These are phyloP conservation scores for Fusarium clavum DNA, from an alignment of 2,329 filamentous ascomycete species.

Conservation along the genomic window DNA sequence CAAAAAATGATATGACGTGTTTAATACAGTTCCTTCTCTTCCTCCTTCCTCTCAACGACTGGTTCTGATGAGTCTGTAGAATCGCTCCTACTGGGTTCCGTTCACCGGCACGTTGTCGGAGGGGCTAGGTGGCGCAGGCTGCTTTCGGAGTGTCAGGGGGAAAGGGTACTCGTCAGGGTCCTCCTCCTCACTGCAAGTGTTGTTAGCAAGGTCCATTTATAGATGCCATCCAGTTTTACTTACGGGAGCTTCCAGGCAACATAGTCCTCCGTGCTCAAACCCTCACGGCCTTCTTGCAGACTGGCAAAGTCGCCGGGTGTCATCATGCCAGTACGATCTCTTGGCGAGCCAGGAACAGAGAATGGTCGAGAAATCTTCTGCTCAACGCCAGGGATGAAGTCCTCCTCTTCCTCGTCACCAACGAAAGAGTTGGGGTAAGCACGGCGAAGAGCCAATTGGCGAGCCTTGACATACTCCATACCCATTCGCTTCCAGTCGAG, in stretches of 20 bases:
- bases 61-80: conserved; percentile 5
- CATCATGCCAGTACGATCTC: conserved; percentile 96
- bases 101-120: conserved; percentile 44
- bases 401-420: conserved; percentile 82
- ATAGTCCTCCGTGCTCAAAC: conserved; percentile 95
- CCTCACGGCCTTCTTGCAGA: conserved; percentile 92
- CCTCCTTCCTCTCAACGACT: conserved; percentile 1
- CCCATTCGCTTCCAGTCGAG: conserved; percentile 99
- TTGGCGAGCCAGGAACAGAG: conserved; percentile 91
- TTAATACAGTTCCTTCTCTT: conserved; percentile 32
- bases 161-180: conserved; percentile 80
- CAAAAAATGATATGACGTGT: conserved; percentile 20
- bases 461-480: conserved; percentile 98
- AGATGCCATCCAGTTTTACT: conserved; percentile 61
- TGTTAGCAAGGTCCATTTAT: conserved; percentile 31
- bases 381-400: conserved; percentile 92
- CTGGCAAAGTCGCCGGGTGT: conserved; percentile 98
- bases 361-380: conserved; percentile 95
- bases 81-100: conserved; percentile 38
- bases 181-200: conserved; percentile 80
- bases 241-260: conserved; percentile 98
- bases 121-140: conserved; percentile 48
- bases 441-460: conserved; percentile 89
- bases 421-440: conserved; percentile 91
- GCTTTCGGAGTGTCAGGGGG: conserved; percentile 68